Evolutionary conservation across 192 early-diverging fungal species (phyloP), one percentile per base, ranked within the genome.

Genomic region (Coemansia guatemalensis): DNA sequence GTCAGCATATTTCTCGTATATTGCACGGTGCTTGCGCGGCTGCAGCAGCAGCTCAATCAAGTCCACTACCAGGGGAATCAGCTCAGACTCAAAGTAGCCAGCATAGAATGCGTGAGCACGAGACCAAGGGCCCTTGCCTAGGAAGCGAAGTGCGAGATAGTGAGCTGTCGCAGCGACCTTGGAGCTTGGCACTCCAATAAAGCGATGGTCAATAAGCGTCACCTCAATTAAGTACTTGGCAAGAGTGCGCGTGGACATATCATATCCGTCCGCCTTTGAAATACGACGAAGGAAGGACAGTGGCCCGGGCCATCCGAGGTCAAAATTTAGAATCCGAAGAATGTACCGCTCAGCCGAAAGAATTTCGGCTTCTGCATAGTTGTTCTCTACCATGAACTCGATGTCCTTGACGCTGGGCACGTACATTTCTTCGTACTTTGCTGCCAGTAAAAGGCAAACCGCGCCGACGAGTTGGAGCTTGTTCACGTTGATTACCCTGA

Each of bases 51-150:
- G 82, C 54, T 85, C 73, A 5, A 90, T 18, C 52, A 90, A 82
- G 8, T 88, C 58, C 3, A 69, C 58, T 11, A 68, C 77, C 1
- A 59, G 56, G 6, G 68, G 68, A n/a, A 71, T 12, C 21, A 94
- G 64, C 64, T 85, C 83, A 17, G 64, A 64, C 64, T 88, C 88
- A 35, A 78, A 71, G 78, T 92, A 94, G 5, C 90, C 90, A 30
- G 90, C 83, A 65, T 86, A 88, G 56, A 83, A 79, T 8, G 68
- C 76, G 23, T 92, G 84, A 39, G 85, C 84, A 1, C 56, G 67
- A 30, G 86, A 60, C 85, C 85, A 86, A 11, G 50, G 53, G 5
- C 71, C 73, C 41, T 77, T 65, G 58, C 56, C 60, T 2, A 86
- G 63, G 32, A 88, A 65, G 3, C 64, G 57, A 48, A 73, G 56